Base-by-base conservation (phyloP, 768 basidiomycete genomes). In the Mycena belliarum region DNA sequence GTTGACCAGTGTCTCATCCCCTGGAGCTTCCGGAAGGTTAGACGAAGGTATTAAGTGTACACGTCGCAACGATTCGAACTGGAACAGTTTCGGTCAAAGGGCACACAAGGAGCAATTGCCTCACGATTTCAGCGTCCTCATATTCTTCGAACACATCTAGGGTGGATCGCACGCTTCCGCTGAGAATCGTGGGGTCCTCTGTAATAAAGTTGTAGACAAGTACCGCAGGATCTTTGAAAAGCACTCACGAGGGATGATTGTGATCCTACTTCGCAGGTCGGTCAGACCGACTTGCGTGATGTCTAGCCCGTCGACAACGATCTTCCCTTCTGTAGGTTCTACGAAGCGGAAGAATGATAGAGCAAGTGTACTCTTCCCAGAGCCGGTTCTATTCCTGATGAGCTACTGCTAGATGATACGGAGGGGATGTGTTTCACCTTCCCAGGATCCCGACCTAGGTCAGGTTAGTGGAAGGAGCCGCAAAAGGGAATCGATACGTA, bases 181-280 rank as follows among this genome's bases (percentile, higher is more conserved):
- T 92, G 63, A 95, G 70, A 61, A 96, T 91, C 0, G 87, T 90
- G 0, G 93, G 94, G 66, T 95, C 93, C 86, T 95, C 91, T 87
- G 73, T 52, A 49, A 21, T 46, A 49, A 12, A n/a, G 4, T n/a
- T 4, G 38, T 3, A 37, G 32, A 24, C 2, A 37, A 21, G 15
- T 23, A 5, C 14, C 14, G 3, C 6, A 11, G 18, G 18, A 10
- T 28, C 7, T 12, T 15, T 9, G 14, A 23, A 23, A 35, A 43
- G 37, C 14, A 74, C 85, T 63, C 59, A 87, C 85, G 86, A 64
- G 87, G 87, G 46, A 90, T 87, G 65, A 91, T 87, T 49, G 88
- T 91, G 43, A 91, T 73, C 37, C 79, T 82, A 49, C 81, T 82
- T 26, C 90, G 79, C 29, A 92, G 74, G 66, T 90, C 87, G 1